phyloP scores from a whole-genome alignment of 164 flowering plant species.

The Paratinospora sagittata region DNA sequence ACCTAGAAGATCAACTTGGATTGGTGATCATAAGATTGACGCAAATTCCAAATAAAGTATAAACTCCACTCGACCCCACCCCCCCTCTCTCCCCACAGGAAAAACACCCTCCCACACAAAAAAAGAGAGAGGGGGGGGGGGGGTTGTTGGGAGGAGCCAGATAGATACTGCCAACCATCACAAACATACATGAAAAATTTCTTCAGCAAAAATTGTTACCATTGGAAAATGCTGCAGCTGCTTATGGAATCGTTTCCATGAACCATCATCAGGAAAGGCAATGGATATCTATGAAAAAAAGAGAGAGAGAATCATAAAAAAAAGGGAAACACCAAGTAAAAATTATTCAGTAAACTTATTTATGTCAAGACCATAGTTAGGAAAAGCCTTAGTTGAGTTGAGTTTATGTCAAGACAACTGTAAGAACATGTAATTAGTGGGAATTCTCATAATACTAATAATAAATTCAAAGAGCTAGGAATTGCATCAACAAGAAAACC shows the following conservation, averaged over 20 bases:
- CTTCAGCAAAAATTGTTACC: constrained; percentile 39
- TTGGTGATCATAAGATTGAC: neutral
- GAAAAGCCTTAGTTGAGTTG: too few relatives aligned
- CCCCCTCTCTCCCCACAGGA: too few relatives aligned
- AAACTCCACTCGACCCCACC: too few relatives aligned
- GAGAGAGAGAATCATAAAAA: constrained; percentile 7
- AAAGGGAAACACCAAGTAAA: constrained; percentile 1
- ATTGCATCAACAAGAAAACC: too few relatives aligned
- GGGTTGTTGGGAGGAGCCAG: neutral
- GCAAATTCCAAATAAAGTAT: too few relatives aligned
- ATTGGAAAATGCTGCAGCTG: constrained; percentile 95
- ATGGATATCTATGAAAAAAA: constrained; percentile 57
- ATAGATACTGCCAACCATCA: neutral
- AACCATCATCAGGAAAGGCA: too few relatives aligned
- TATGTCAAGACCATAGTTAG: too few relatives aligned
- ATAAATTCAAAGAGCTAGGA: too few relatives aligned
- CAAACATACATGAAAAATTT: too few relatives aligned
- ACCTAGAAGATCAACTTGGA: too few relatives aligned
- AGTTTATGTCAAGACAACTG: neutral
- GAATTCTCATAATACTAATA: too few relatives aligned
- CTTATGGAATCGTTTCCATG: constrained; percentile 92
- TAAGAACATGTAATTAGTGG: neutral
- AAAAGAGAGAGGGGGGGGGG: neutral
- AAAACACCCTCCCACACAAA: too few relatives aligned
- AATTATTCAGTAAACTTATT: neutral